Evolutionary conservation across 164 flowering plant genomes (phyloP).

Genomic region (Tetracentron sinense): DNA sequence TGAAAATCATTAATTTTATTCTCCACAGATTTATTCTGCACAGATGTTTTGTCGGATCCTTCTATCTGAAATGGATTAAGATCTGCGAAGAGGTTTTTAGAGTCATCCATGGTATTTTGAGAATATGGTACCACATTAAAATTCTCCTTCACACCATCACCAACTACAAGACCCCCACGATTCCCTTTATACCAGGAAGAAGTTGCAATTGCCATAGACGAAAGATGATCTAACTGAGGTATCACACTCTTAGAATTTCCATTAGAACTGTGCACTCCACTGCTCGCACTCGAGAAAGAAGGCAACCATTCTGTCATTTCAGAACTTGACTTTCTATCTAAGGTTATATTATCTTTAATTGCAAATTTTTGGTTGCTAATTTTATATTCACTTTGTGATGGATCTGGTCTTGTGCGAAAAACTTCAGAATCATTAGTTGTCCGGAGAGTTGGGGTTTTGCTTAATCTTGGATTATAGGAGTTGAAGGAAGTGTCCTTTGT

Average conservation of each 20-base stretch:
- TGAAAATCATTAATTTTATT: constrained; percentile 51
- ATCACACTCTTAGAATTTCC: constrained; percentile 23
- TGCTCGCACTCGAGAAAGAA: constrained; percentile 29
- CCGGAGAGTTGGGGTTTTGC: constrained; percentile 30
- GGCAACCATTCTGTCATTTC: constrained; percentile 34
- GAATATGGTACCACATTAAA: constrained; percentile 55
- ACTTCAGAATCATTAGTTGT: constrained; percentile 31
- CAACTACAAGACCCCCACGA: constrained; percentile 35
- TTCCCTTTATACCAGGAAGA: constrained; percentile 47
- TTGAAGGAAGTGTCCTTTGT: constrained; percentile 48
- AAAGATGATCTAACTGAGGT: constrained; percentile 31
- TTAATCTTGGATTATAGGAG: constrained; percentile 36
- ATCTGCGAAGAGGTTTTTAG: constrained; percentile 82
- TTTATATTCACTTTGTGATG: constrained; percentile 23
- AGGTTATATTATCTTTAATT: constrained; percentile 17
- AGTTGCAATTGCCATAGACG: constrained; percentile 38
- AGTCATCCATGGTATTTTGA: constrained; percentile 47
- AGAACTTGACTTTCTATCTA: constrained; percentile 25
- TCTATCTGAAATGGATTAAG: constrained; percentile 78
- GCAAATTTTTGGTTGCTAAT: constrained; percentile 31
- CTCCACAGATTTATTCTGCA: constrained; percentile 38
- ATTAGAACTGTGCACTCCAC: constrained; percentile 36
- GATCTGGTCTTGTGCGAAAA: constrained; percentile 26
- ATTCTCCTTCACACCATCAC: constrained; percentile 55
- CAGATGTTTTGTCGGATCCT: constrained; percentile 46